Evolutionary conservation across 2,329 filamentous ascomycete genomes (phyloP).

Genomic region (Decorospora gaudefroyi): DNA sequence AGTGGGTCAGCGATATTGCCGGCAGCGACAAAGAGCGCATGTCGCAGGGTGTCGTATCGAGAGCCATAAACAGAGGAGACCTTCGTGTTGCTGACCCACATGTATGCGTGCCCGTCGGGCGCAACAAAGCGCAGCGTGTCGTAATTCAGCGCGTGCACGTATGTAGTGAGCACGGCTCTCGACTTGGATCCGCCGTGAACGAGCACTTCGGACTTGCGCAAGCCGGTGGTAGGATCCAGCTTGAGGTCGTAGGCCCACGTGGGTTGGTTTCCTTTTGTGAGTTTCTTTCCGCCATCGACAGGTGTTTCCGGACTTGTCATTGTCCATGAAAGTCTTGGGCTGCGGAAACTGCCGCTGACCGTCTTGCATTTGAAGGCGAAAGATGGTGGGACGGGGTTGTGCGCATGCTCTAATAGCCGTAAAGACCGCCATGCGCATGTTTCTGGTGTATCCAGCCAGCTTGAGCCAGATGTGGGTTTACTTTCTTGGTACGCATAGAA

Average conservation of each 20-base stretch:
- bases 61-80: constrained; percentile 29
- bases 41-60: constrained; percentile 38
- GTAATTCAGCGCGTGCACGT: constrained; percentile 40
- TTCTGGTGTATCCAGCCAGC: constrained; percentile 36
- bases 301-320: constrained; percentile 24
- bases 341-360: constrained; percentile 31
- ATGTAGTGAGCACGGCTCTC: constrained; percentile 31
- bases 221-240: constrained; percentile 25
- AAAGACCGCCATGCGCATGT: constrained; percentile 29
- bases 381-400: constrained; percentile 16
- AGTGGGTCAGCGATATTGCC: constrained; percentile 32
- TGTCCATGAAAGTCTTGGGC: constrained; percentile 34
- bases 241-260: constrained; percentile 38
- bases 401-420: constrained; percentile 21
- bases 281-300: constrained; percentile 1
- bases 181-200: constrained; percentile 20
- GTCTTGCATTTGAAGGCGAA: constrained; percentile 36
- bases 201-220: constrained; percentile 36
- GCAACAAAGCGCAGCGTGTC: constrained; percentile 40
- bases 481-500: constrained; percentile 26
- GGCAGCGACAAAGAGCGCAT: constrained; percentile 38
- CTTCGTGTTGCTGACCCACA: constrained; percentile 39
- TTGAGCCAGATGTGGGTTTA: constrained; percentile 15
- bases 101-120: constrained; percentile 33
- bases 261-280: constrained; percentile 4